These are phyloP conservation scores for Hypoxylon sp. DNA, from an alignment of 2,329 filamentous ascomycete species.

Conservation along the genomic window DNA sequence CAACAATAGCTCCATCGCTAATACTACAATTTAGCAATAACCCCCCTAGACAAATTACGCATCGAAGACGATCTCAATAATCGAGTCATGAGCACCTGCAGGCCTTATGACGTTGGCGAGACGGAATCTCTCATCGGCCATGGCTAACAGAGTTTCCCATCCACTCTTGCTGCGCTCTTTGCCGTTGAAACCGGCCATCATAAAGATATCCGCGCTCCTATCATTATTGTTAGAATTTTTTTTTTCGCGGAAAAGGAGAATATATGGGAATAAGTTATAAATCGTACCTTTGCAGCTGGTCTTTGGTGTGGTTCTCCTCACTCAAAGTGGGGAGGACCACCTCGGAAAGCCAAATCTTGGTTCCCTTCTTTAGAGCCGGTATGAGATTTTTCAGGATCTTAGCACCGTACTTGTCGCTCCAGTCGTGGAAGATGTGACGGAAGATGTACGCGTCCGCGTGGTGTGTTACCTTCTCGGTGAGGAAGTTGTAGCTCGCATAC, in stretches of 20 bases:
- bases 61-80: slow-evolving; percentile 43
- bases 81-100: slow-evolving; percentile 33
- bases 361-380: slow-evolving; percentile 50
- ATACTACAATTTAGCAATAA: slow-evolving; percentile 5
- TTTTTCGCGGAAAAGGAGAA: background rate
- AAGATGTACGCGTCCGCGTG: slow-evolving; percentile 50
- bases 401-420: slow-evolving; percentile 54
- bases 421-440: slow-evolving; percentile 56
- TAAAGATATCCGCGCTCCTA: slow-evolving; percentile 41
- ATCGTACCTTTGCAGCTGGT: slow-evolving; percentile 33
- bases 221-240: slow-evolving; percentile 5
- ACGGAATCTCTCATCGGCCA: slow-evolving; percentile 37
- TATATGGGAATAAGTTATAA: background rate
- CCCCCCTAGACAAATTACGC: background rate
- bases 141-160: slow-evolving; percentile 38
- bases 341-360: slow-evolving; percentile 48
- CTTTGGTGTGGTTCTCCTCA: slow-evolving; percentile 26
- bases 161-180: slow-evolving; percentile 39
- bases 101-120: slow-evolving; percentile 35
- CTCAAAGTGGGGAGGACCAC: slow-evolving; percentile 47
- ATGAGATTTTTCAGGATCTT: slow-evolving; percentile 53
- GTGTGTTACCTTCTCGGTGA: slow-evolving; percentile 41
- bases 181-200: slow-evolving; percentile 41
- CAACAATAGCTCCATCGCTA: background rate
- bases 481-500: slow-evolving; percentile 48